Evolutionary conservation across 2,329 filamentous ascomycete genomes (phyloP).

Genomic region (Acephala macrosclerotiorum): DNA sequence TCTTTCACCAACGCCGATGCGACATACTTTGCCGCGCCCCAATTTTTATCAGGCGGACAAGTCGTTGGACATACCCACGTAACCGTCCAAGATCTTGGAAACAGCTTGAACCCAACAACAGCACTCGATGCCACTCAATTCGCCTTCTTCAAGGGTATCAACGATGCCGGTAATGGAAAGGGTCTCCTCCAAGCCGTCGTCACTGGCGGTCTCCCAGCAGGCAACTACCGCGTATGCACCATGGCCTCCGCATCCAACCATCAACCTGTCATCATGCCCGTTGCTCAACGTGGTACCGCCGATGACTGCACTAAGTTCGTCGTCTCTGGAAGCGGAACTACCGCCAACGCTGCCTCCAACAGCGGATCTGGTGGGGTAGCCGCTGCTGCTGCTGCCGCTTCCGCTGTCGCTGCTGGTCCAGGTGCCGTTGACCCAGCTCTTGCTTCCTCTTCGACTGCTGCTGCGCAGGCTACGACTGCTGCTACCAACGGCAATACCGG

Average conservation of each 20-base stretch:
- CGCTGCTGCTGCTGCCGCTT: constrained; percentile 28
- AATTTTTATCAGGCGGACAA: constrained; percentile 44
- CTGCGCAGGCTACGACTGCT: not conserved
- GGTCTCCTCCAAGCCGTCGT: constrained; percentile 49
- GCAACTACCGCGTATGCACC: constrained; percentile 54
- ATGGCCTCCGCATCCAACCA: constrained; percentile 52
- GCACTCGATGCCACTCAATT: constrained; percentile 45
- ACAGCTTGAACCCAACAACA: constrained; percentile 41
- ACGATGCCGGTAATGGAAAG: constrained; percentile 49
- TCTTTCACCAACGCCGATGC: constrained; percentile 49
- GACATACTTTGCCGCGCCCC: constrained; percentile 51
- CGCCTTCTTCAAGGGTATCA: constrained; percentile 52
- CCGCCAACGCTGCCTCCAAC: constrained; percentile 35
- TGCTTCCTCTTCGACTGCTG: constrained; percentile 16
- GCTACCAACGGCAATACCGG: constrained; percentile 2
- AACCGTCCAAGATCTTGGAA: constrained; percentile 48
- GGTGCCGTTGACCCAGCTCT: constrained; percentile 38
- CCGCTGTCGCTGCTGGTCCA: constrained; percentile 26
- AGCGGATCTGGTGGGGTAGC: constrained; percentile 29
- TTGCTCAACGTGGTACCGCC: constrained; percentile 53
- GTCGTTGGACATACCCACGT: constrained; percentile 51
- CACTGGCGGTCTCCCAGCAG: constrained; percentile 49
- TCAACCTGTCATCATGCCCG: constrained; percentile 52
- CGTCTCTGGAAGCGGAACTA: constrained; percentile 41
- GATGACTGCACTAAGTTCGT: constrained; percentile 55